Conservation (phyloP, 2,329 filamentous ascomycete genomes). For the Neofusicoccum sp. region DNA sequence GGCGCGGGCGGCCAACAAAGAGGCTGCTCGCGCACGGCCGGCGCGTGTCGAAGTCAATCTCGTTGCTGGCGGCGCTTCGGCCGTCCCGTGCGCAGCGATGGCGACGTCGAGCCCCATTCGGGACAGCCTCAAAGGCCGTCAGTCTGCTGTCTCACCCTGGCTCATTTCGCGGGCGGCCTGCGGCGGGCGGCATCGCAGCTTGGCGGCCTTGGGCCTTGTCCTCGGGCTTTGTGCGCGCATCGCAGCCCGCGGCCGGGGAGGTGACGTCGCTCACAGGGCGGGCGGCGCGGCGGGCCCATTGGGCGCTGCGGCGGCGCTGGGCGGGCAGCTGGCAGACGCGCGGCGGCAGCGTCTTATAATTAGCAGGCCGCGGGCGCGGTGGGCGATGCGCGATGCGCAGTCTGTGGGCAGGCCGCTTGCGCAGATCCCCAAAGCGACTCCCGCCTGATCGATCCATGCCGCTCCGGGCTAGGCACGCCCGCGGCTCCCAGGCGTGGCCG, state of each 20-base stretch:
- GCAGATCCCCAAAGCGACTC: background rate
- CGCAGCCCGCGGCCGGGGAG: background rate
- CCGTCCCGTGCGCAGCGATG: slow-evolving; percentile 8
- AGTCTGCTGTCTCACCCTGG: slow-evolving; percentile 14
- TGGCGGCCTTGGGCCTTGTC: slow-evolving; percentile 8
- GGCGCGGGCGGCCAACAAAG: slow-evolving; percentile 9
- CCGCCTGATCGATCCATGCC: background rate
- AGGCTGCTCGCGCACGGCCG: slow-evolving; percentile 5
- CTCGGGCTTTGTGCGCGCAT: slow-evolving; percentile 6
- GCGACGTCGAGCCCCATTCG: slow-evolving; percentile 1
- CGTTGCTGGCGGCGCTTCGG: slow-evolving; percentile 10
- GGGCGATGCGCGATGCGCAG: background rate
- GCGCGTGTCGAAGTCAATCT: slow-evolving; percentile 13
- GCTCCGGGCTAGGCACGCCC: background rate
- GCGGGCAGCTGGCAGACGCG: background rate
- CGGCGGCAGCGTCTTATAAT: background rate
- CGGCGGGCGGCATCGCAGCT: background rate
- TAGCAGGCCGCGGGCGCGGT: background rate
- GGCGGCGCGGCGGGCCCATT: background rate
- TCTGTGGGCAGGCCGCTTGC: background rate
- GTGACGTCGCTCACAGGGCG: slow-evolving; percentile 10
- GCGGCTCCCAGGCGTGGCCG: too few species aligned
- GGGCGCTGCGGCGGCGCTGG: background rate
- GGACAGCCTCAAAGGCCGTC: slow-evolving; percentile 16
- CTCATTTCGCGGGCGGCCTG: background rate